Percentiles rank a stretch among this genome's conserved stretches.
phyloP scores from a whole-genome alignment of 306 rosid genomes.

The Prinsepia uniflora region DNA sequence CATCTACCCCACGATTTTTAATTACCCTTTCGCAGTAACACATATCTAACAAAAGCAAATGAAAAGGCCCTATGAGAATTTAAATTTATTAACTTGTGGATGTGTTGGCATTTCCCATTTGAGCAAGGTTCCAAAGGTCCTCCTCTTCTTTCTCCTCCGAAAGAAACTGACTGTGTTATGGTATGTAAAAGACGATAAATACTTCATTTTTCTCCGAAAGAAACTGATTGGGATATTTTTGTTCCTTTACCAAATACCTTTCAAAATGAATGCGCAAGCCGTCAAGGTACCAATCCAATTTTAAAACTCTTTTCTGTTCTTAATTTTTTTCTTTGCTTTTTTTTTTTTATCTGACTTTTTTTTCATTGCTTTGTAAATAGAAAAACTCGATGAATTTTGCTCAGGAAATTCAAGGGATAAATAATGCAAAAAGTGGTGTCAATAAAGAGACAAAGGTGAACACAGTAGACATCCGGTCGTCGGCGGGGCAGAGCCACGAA shows the following conservation, averaged over 20 bases:
- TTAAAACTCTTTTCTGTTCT: not conserved
- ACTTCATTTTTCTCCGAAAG: constrained; percentile 16
- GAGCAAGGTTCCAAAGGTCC: constrained; percentile 17
- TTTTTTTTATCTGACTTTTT: not conserved
- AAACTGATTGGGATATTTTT: not conserved
- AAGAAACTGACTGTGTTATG: not conserved
- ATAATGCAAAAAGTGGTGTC: constrained; percentile 15
- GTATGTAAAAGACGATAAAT: not conserved
- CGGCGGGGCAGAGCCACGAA: constrained; percentile 45
- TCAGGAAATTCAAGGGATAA: constrained; percentile 31
- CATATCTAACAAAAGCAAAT: not conserved
- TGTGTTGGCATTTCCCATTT: constrained; percentile 5
- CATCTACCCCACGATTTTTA: too few relatives aligned
- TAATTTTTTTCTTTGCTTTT: not conserved
- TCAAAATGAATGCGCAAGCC: constrained; percentile 42
- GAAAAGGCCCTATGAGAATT: not conserved
- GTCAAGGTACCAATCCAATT: constrained; percentile 30
- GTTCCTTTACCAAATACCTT: not conserved
- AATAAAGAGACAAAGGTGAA: constrained; percentile 40
- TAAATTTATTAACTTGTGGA: constrained; percentile 6
- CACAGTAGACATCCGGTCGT: constrained; percentile 43
- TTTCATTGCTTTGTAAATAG: not conserved
- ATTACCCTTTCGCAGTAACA: too few relatives aligned
- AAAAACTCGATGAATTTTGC: not conserved
- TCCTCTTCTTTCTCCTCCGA: constrained; percentile 26